Percentiles rank a stretch among this genome's conserved stretches.
Conservation (phyloP, 2,329 filamentous ascomycete genomes). For the Dothideomycetes sp. region DNA sequence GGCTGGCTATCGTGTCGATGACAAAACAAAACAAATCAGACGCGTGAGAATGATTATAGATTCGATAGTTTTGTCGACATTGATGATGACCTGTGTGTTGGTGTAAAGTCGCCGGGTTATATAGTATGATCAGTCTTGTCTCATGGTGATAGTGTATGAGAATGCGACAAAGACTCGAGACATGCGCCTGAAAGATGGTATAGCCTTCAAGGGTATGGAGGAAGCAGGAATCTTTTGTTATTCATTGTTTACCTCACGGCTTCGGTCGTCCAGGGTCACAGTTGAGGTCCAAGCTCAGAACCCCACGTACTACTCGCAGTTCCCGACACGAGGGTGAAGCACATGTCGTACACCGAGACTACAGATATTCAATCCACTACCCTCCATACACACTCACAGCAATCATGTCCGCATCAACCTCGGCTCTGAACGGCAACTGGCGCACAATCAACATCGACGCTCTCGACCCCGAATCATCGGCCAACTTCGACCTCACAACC, state of each 20-base stretch:
- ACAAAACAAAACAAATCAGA: no score
- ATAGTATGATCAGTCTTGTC: neutral
- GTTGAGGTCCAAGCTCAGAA: neutral
- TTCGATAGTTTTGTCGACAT: no score
- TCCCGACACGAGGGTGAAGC: no score
- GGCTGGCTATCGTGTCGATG: no score
- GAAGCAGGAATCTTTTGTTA: neutral
- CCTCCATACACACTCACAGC: neutral
- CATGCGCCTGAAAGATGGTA: neutral
- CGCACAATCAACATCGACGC: constrained; percentile 93
- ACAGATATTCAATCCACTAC: no score
- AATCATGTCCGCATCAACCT: constrained; percentile 20
- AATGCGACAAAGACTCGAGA: neutral
- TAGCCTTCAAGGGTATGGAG: neutral
- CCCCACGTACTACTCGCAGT: neutral
- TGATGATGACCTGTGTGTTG: no score
- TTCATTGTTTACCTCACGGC: constrained; percentile 1
- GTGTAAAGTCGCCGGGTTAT: no score
- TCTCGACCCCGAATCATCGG: constrained; percentile 77
- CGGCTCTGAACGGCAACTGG: constrained; percentile 50
- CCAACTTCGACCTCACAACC: constrained; percentile 83
- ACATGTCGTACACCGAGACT: no score
- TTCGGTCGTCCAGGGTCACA: constrained; percentile 4
- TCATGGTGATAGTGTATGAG: neutral
- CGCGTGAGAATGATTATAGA: no score